Base-by-base conservation (phyloP, 345 rosid genomes). In the Aquilaria sinensis region DNA sequence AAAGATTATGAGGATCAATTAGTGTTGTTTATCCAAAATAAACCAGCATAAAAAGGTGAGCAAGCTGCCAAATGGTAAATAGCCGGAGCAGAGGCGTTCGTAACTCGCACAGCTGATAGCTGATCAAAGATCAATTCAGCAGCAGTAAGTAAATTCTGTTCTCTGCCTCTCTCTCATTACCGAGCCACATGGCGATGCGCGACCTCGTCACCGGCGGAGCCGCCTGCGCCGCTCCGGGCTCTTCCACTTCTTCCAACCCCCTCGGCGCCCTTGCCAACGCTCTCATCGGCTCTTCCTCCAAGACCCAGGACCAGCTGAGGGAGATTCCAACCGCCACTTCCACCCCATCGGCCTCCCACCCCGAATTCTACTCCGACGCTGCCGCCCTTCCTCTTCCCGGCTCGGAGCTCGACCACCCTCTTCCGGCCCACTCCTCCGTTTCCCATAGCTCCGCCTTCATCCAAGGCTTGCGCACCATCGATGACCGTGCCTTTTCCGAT, bases 181-280 rank as follows among this genome's bases (percentile, higher is more conserved):
- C 8, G 5, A 3, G 43, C 43, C 43, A 37, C 43, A 94, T 94
- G 99, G 89, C 99, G 89, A 88, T 88, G 96, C 77, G 99, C 57
- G 99, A 94, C 61, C 79, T 94, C 6, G 96, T 87, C n/a, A 67
- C 83, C 2, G 97, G 99, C 47, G 99, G 96, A 57, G 97, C 99
- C 41, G 95, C 95, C 14, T 94, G 99, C 34, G 91, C 95, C 0
- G 96, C 86, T 70, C 96, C 98, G 0, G 98, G 97, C 31, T 85
- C 96, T 11, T 90, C 99, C 61, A 83, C 99, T 53, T 85, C 92
- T 66, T 80, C 97, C 16, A 94, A 94, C 62, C 99, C 99, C 47
- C 73, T 94, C 14, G 96, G 97, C 15, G 86, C 97, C 70, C 87
- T 94, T 46, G 91, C 99, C 74, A 94, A 91, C 87, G 84, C 89